These are phyloP conservation scores for Jamesozyma lodderae DNA, from an alignment of 805 yeast species.

Conservation along the genomic window DNA sequence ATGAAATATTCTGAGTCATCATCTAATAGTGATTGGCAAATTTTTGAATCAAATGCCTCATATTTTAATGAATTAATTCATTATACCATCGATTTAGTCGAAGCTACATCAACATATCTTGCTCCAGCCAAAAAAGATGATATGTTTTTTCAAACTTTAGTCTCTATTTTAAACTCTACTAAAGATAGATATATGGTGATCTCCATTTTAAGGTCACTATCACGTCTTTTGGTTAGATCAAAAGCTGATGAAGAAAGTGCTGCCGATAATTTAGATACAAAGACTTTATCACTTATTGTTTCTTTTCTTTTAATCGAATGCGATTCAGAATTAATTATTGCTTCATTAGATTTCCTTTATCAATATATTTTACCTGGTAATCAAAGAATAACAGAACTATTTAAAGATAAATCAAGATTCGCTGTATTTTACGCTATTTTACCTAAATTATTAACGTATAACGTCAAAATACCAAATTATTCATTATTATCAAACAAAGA, in stretches of 20 bases:
- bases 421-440: conserved; percentile 48
- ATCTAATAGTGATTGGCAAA: conserved; percentile 18
- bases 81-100: conserved; percentile 71
- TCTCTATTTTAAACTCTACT: conserved; percentile 40
- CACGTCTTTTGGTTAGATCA: conserved; percentile 66
- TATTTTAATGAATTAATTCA: conserved; percentile 49
- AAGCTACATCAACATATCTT: conserved; percentile 73
- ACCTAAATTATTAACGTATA: conserved; percentile 51
- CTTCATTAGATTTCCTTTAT: conserved; percentile 73
- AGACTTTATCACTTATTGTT: conserved; percentile 44
- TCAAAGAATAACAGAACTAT: conserved; percentile 44
- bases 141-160: conserved; percentile 45
- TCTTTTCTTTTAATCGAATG: conserved; percentile 45
- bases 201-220: conserved; percentile 63
- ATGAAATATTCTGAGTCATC: conserved; percentile 17
- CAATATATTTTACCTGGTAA: conserved; percentile 64
- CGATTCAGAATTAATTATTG: conserved; percentile 61
- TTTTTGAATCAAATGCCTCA: conserved; percentile 28
- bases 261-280: conserved; percentile 39
- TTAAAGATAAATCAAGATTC: conserved; percentile 40
- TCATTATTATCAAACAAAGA: conserved; percentile 18
- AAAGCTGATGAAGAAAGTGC: conserved; percentile 40
- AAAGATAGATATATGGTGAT: conserved; percentile 64
- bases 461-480: conserved; percentile 33
- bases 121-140: conserved; percentile 69